phyloP scores from a whole-genome alignment of 768 basidiomycete species.

The Lactifluus piperatus region DNA sequence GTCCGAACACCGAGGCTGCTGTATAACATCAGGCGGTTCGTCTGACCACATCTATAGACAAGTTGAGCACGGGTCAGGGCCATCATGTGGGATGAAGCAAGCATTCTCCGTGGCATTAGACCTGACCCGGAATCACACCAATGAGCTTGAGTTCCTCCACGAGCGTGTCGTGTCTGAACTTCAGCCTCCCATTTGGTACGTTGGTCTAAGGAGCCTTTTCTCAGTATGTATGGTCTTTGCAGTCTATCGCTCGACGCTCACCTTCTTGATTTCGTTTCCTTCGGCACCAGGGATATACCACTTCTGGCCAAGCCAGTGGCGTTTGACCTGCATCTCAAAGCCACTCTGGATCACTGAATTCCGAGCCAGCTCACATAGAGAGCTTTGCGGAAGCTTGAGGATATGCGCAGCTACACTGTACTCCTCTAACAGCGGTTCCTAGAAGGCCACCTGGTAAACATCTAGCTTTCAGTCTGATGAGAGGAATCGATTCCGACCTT shows the following conservation, averaged over 20 bases:
- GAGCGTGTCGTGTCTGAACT: constrained; percentile 87
- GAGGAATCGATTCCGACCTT: constrained; percentile 45
- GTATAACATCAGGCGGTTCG: not conserved
- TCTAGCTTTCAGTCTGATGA: not conserved
- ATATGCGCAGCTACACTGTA: constrained; percentile 98
- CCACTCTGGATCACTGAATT: constrained; percentile 96
- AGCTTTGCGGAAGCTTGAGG: constrained; percentile 91
- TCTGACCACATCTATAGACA: not conserved
- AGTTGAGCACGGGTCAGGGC: not conserved
- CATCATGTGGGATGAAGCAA: not conserved
- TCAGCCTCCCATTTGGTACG: constrained; percentile 83
- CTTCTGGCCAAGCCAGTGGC: constrained; percentile 86
- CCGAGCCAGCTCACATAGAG: constrained; percentile 92
- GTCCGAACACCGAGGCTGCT: not conserved
- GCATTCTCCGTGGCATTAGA: not conserved
- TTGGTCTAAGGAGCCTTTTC: constrained; percentile 62
- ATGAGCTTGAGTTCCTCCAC: constrained; percentile 78
- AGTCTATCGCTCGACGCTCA: constrained; percentile 23
- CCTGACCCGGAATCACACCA: constrained; percentile 10
- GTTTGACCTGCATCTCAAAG: constrained; percentile 97
- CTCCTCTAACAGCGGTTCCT: constrained; percentile 94
- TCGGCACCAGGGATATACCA: constrained; percentile 92
- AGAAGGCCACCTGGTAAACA: not conserved
- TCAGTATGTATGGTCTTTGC: not conserved
- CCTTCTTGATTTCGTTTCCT: constrained; percentile 96